phyloP scores from a whole-genome alignment of 2,329 filamentous ascomycete genomes.

The Pyrenochaeta sp. region DNA sequence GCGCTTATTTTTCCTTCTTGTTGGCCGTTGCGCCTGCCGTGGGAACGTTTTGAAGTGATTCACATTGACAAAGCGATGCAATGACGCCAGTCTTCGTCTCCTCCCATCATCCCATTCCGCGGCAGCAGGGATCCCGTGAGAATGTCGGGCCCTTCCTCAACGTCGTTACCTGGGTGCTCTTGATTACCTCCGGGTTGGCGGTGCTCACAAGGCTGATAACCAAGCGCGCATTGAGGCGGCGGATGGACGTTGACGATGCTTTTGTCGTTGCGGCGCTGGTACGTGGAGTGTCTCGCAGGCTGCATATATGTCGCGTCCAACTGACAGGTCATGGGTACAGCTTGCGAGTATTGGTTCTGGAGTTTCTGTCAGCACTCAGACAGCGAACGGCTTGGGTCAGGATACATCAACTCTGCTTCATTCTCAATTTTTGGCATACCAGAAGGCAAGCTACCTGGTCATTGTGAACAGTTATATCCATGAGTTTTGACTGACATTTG shows the following conservation, averaged over 20 bases:
- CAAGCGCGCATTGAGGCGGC: slow-evolving; percentile 40
- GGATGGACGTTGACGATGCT: slow-evolving; percentile 43
- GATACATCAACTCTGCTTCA: slow-evolving; percentile 27
- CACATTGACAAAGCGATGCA: slow-evolving; percentile 26
- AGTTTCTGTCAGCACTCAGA: slow-evolving; percentile 38
- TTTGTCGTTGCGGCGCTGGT: slow-evolving; percentile 45
- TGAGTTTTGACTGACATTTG: neutral
- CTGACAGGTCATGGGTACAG: slow-evolving; percentile 23
- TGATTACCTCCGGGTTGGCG: slow-evolving; percentile 43
- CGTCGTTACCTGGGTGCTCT: slow-evolving; percentile 45
- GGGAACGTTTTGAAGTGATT: slow-evolving; percentile 14
- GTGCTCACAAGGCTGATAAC: slow-evolving; percentile 44
- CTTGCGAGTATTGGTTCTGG: slow-evolving; percentile 43
- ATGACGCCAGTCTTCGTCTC: slow-evolving; percentile 35
- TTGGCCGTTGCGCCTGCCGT: neutral
- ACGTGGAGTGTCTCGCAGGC: slow-evolving; percentile 10
- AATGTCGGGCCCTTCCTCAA: slow-evolving; percentile 44
- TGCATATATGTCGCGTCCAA: neutral
- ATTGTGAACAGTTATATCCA: too few species aligned
- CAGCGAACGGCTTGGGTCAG: slow-evolving; percentile 40
- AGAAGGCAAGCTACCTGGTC: slow-evolving; percentile 42
- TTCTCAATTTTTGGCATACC: slow-evolving; percentile 32
- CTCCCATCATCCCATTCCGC: slow-evolving; percentile 31
- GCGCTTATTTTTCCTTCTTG: neutral
- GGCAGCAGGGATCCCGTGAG: slow-evolving; percentile 36